Percentiles rank a stretch among this genome's conserved stretches.
Conservation (phyloP, 2,329 filamentous ascomycete species). For the Xylaria arbuscula region DNA sequence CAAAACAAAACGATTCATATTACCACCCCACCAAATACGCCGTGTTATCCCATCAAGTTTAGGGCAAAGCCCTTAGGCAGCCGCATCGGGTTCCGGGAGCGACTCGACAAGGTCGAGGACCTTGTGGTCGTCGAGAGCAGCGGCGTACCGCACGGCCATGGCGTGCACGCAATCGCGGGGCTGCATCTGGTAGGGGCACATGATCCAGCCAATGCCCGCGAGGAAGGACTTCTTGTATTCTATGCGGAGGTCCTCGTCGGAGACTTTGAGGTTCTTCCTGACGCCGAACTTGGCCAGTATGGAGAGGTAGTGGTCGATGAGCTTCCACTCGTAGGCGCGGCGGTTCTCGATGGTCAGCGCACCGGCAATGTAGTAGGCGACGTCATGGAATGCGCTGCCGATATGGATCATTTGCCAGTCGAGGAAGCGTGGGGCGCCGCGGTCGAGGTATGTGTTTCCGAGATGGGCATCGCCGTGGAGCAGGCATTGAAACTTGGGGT, state of each 20-base stretch:
- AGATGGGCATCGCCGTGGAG: conserved; percentile 53
- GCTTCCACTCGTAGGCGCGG: conserved; percentile 49
- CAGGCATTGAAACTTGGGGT: conserved; percentile 50
- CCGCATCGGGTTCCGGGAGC: conserved; percentile 35
- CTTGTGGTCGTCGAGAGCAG: conserved; percentile 52
- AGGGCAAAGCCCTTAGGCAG: not conserved
- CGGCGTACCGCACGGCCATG: conserved; percentile 50
- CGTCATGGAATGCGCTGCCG: conserved; percentile 53
- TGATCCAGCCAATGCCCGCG: conserved; percentile 51
- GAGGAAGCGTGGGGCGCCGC: conserved; percentile 49
- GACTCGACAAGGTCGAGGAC: conserved; percentile 50
- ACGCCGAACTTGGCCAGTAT: conserved; percentile 44
- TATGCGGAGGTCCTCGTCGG: conserved; percentile 45
- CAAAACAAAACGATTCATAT: not conserved
- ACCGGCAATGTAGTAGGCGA: conserved; percentile 52
- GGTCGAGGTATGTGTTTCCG: conserved; percentile 51
- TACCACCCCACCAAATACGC: conserved; percentile 16
- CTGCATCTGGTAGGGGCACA: conserved; percentile 53
- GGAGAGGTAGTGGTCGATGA: conserved; percentile 51
- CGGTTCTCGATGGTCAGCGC: conserved; percentile 51
- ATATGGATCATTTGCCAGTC: conserved; percentile 54
- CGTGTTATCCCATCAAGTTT: conserved; percentile 5
- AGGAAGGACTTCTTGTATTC: conserved; percentile 52
- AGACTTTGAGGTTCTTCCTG: conserved; percentile 40
- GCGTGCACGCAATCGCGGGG: conserved; percentile 49